These are phyloP conservation scores for Backusella australiensis DNA, from an alignment of 192 early-diverging fungal species.

Conservation along the genomic window DNA sequence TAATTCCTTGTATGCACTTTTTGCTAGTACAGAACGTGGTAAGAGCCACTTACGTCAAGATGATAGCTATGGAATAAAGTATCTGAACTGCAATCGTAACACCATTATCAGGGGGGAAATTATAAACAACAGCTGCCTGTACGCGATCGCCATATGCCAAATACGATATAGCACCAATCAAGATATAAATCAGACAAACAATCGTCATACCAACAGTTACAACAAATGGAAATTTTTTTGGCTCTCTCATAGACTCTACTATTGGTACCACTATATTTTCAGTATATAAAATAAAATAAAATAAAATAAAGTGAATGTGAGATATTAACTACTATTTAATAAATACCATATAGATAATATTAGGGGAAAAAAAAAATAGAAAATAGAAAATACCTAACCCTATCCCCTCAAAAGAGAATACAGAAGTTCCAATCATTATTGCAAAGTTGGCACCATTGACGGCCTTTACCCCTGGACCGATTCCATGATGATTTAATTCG, in stretches of 20 bases:
- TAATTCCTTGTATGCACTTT: not conserved
- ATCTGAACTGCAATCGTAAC: slow-evolving; percentile 68
- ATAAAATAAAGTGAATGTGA: not conserved
- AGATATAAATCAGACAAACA: slow-evolving; percentile 68
- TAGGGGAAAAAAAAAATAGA: not conserved
- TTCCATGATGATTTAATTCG: slow-evolving; percentile 39
- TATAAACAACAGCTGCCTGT: slow-evolving; percentile 78
- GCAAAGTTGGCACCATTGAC: slow-evolving; percentile 67
- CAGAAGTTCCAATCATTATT: slow-evolving; percentile 60
- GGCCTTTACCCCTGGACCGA: slow-evolving; percentile 49
- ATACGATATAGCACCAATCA: slow-evolving; percentile 73
- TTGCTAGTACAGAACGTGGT: not conserved
- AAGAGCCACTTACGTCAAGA: slow-evolving; percentile 53
- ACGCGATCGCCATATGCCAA: slow-evolving; percentile 74
- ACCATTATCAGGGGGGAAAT: slow-evolving; percentile 63
- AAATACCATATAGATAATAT: not conserved
- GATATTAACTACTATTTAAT: not conserved
- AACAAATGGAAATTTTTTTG: slow-evolving; percentile 72
- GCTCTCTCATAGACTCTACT: slow-evolving; percentile 76
- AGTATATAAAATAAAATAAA: not conserved
- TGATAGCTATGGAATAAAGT: slow-evolving; percentile 84
- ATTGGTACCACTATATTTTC: slow-evolving; percentile 51
- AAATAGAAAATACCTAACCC: not conserved
- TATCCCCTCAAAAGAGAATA: slow-evolving; percentile 15
- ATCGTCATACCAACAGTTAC: slow-evolving; percentile 62